Percentiles rank a stretch among this genome's conserved stretches.
These are phyloP conservation scores for Neohortaea acidophila DNA, from an alignment of 495 filamentous ascomycete genomes.

Conservation along the genomic window DNA sequence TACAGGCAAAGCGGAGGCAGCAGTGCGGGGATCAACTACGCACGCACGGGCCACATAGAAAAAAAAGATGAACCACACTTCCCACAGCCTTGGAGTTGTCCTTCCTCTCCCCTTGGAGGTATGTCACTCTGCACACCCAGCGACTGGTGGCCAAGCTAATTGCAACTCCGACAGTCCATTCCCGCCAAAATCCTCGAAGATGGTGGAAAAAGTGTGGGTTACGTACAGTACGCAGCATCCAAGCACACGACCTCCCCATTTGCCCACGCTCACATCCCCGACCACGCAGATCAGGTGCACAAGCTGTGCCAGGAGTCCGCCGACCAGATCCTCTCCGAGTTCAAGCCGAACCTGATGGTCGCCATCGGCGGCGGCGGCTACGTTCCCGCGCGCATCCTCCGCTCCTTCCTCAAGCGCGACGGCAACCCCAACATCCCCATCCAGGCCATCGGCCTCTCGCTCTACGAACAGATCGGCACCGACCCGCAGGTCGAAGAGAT, in stretches of 20 bases:
- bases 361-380: constrained; percentile 97
- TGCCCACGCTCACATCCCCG: background rate
- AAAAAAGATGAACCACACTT: background rate
- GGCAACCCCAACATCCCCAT: constrained; percentile 92
- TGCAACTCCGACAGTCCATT: background rate
- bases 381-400: constrained; percentile 89
- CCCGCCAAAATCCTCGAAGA: constrained; percentile 31
- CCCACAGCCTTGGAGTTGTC: background rate
- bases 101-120: background rate
- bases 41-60: background rate
- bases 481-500: constrained; percentile 49
- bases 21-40: too few species aligned
- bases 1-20: too few species aligned
- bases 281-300: constrained; percentile 51
- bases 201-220: constrained; percentile 84
- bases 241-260: background rate
- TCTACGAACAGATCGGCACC: constrained; percentile 69
- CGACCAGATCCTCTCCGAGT: constrained; percentile 59
- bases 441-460: constrained; percentile 93
- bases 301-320: constrained; percentile 85
- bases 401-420: constrained; percentile 88
- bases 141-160: background rate
- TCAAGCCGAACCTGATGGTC: constrained; percentile 91
- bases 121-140: background rate
- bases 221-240: constrained; percentile 83